Base-by-base conservation (phyloP, 1,284 basidiomycete genomes). In the Moniliella sp. region DNA sequence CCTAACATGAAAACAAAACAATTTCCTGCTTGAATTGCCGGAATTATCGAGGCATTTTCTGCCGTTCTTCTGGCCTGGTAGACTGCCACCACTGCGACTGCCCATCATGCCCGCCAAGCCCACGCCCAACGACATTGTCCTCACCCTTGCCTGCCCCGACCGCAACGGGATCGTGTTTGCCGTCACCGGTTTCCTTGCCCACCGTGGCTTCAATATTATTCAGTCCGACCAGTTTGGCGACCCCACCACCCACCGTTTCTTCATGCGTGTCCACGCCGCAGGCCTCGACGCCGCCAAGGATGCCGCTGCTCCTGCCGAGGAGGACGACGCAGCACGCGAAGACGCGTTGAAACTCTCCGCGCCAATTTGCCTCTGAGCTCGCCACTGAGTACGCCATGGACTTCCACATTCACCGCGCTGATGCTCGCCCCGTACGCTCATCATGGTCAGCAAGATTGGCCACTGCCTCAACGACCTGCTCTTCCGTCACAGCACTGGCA, bases 401-500 rank as follows among this genome's bases (percentile, higher is more conserved):
- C 15, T 57, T 48, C 15, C 38, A 51, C 33, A 42, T 58, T 28
- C 44, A 45, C 26, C 42, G 39, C 11, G 54, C 48, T n/a, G 40
- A 45, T 15, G 45, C 49, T 12, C 53, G 50, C 30, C 46, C 5
- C 39, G 43, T 15, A 52, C 50, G n/a, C 30, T 58, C 14, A 46
- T 58, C 31, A 57, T 57, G 54, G 54, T 57, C 8, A 44, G 39
- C 29, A 57, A 56, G 37, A 50, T 57, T 30, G 53, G 53, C 3
- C 49, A 58, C 34, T 58, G 55, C 34, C 38, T 58, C 14, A 49
- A 58, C 40, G 50, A 58, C 34, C 39, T 58, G n/a, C 42, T 58
- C 33, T 58, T 53, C 45, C 37, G 50, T 10, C 32, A 48, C n/a
- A 40, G 37, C 1, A 39, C 43, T 27, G 45, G 45, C 29, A 45